Conservation (phyloP, 1,284 basidiomycete genomes). For the Rhodotorula sp. region DNA sequence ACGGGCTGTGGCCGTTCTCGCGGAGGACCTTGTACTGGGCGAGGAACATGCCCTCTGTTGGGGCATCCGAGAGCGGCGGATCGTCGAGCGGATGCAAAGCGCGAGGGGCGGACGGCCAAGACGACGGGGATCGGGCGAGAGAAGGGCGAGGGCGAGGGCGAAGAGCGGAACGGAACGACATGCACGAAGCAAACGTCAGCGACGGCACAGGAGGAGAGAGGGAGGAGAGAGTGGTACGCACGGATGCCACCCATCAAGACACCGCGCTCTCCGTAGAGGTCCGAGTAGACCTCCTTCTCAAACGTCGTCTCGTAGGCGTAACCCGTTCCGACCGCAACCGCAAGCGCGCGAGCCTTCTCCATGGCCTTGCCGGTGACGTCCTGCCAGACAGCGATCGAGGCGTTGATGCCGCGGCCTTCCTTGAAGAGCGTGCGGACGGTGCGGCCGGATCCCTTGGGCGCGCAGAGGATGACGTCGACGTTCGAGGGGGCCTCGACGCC, state of each 20-base stretch:
- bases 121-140: background rate
- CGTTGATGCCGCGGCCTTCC: slow-evolving; percentile 96
- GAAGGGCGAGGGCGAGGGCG: background rate
- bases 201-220: slow-evolving; percentile 27
- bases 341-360: slow-evolving; percentile 94
- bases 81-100: too few species aligned
- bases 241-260: slow-evolving; percentile 99
- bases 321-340: slow-evolving; percentile 91
- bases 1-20: slow-evolving; percentile 95
- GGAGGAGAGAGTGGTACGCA: slow-evolving; percentile 52
- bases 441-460: slow-evolving; percentile 97
- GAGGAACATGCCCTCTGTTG: slow-evolving; percentile 90
- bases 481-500: slow-evolving; percentile 86
- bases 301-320: slow-evolving; percentile 99
- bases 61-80: slow-evolving; percentile 11
- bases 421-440: slow-evolving; percentile 99
- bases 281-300: slow-evolving; percentile 99
- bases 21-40: slow-evolving; percentile 98
- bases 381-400: slow-evolving; percentile 57
- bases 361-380: slow-evolving; percentile 97
- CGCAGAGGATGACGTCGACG: slow-evolving; percentile 98
- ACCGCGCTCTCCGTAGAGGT: slow-evolving; percentile 99
- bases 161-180: too few species aligned
- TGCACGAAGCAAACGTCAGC: background rate
- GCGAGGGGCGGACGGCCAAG: background rate